Conservation (phyloP, 768 basidiomycete species). For the Panaeolus papilionaceus region DNA sequence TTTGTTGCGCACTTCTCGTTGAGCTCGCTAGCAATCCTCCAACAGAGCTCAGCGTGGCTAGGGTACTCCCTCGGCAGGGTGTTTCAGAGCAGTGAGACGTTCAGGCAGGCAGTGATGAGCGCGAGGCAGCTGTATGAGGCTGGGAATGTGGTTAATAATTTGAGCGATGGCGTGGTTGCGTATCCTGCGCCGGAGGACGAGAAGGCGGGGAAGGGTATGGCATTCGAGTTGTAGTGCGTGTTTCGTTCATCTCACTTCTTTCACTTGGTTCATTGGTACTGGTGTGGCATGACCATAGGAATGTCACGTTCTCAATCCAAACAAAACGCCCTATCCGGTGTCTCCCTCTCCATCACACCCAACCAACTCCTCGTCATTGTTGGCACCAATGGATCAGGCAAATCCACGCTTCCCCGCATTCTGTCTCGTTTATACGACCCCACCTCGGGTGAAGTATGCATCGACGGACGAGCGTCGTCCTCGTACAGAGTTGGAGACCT, state of each 20-base stretch:
- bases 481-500: slow-evolving; percentile 17
- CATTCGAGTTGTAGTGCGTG: slow-evolving; percentile 30
- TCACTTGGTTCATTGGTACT: too few species aligned
- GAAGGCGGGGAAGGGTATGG: slow-evolving; percentile 27
- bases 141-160: slow-evolving; percentile 26
- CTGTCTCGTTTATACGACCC: slow-evolving; percentile 56
- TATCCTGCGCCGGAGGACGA: slow-evolving; percentile 31
- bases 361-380: too few species aligned
- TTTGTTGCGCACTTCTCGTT: slow-evolving; percentile 44
- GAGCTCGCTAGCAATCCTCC: slow-evolving; percentile 46
- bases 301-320: too few species aligned
- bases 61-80: slow-evolving; percentile 31
- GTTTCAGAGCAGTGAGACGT: slow-evolving; percentile 24
- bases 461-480: too few species aligned
- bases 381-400: slow-evolving; percentile 38
- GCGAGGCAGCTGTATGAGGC: slow-evolving; percentile 41
- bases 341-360: too few species aligned
- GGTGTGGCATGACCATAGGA: too few species aligned
- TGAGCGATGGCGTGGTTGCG: slow-evolving; percentile 31
- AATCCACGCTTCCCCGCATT: slow-evolving; percentile 59
- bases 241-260: not conserved
- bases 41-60: slow-evolving; percentile 40
- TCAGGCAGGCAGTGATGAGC: slow-evolving; percentile 32
- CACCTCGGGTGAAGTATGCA: slow-evolving; percentile 42
- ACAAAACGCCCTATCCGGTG: too few species aligned